Evolutionary conservation across 805 yeast genomes (phyloP), one percentile per base, ranked within the genome.

Genomic region (Candida easanensis): DNA sequence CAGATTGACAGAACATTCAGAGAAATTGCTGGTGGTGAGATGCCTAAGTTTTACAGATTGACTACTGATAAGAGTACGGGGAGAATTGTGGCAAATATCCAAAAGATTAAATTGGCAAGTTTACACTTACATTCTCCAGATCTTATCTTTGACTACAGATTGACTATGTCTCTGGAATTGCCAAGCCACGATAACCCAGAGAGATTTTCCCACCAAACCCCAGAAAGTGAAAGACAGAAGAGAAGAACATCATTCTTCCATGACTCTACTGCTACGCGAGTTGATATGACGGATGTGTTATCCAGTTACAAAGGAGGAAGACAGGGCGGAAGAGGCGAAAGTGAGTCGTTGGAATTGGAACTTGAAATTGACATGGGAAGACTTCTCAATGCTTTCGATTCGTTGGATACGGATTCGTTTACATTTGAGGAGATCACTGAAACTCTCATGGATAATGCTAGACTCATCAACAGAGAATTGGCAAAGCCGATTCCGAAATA

Each of bases 141-240:
- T 50, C 78, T 85, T 25, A 71, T 80, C 63, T 82, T 81, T 58
- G 97, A 89, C 64, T 70, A 83, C 52, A 74, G 95, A 53, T 67
- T 89, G 28, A 81, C 95, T 5, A 65, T 90, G 50, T 79, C 88
- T 30, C 63, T 85, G 22, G 97, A 89, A 77, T 61, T 82, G 46
- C 96, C 96, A 0, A 76, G 77, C 19, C 73, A 76, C 26, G 80
- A 65, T 64, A 78, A 59, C 63, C 81, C 67, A 53, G 82, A 60
- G 76, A 65, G 73, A 69, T 57, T 77, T 63, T 70, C 70, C 58
- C 67, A 74, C 56, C 69, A 74, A 58, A 67, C 73, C 45, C 83
- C 84, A 7, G 68, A 73, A 19, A 58, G 75, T 45, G 76, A 77
- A 33, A 70, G 97, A 56, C 76, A 77, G 45, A 89, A 89, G 63